Evolutionary conservation across 495 filamentous ascomycete genomes (phyloP).

Genomic region (Aspergillus leporis): DNA sequence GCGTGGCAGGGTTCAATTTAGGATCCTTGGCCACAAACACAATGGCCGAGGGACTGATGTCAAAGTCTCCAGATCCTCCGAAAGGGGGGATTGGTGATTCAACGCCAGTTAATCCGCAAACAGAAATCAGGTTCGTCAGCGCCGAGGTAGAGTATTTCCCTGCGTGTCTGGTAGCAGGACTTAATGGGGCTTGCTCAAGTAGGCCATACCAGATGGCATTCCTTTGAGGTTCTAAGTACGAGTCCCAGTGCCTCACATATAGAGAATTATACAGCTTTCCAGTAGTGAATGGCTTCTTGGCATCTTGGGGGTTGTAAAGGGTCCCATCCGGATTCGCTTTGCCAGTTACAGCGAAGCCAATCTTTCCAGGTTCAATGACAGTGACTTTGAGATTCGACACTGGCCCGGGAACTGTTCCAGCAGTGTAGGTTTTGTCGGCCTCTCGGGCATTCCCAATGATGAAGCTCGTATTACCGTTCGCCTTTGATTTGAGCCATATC

Average conservation of each 20-base stretch:
- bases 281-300: slow-evolving; percentile 51
- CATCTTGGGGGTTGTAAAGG: slow-evolving; percentile 56
- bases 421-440: slow-evolving; percentile 57
- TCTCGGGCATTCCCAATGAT: slow-evolving; percentile 58
- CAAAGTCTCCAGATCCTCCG: slow-evolving; percentile 60
- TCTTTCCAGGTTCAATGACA: slow-evolving; percentile 56
- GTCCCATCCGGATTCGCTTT: slow-evolving; percentile 57
- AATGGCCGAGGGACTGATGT: slow-evolving; percentile 56
- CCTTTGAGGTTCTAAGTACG: slow-evolving; percentile 59
- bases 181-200: slow-evolving; percentile 50
- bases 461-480: slow-evolving; percentile 67
- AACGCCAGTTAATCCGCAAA: slow-evolving; percentile 42
- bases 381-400: slow-evolving; percentile 76
- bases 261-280: slow-evolving; percentile 56
- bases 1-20: slow-evolving; percentile 68
- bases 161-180: slow-evolving; percentile 35
- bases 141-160: slow-evolving; percentile 49
- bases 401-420: slow-evolving; percentile 62
- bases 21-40: slow-evolving; percentile 89
- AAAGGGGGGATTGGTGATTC: slow-evolving; percentile 61
- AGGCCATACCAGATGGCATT: slow-evolving; percentile 73
- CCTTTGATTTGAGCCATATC: slow-evolving; percentile 63
- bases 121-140: slow-evolving; percentile 49
- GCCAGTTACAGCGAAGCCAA: slow-evolving; percentile 70
- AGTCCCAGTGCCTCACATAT: slow-evolving; percentile 66